A percentile compares a stretch with the other conserved stretches of the same genome.
Evolutionary conservation across 306 rosid species (phyloP).

Genomic region (Alnus rubra): DNA sequence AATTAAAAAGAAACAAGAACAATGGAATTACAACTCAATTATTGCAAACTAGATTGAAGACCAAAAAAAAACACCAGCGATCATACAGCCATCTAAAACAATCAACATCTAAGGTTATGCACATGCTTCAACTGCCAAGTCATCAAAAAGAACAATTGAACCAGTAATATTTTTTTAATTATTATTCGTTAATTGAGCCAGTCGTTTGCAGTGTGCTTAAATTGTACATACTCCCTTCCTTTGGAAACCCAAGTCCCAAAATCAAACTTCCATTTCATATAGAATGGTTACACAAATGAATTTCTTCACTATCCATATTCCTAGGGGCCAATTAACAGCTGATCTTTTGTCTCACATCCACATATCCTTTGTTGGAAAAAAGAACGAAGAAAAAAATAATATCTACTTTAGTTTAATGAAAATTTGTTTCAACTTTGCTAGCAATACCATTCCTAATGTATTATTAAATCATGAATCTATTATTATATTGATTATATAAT

Average conservation of each 20-base stretch:
- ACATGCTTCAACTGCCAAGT: slow-evolving; percentile 2
- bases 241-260: neutral
- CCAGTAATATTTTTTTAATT: neutral
- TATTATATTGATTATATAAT: neutral
- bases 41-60: slow-evolving; percentile 8
- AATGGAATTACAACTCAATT: slow-evolving; percentile 11
- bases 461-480: neutral
- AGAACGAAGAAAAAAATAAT: neutral
- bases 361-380: neutral
- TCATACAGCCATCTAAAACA: slow-evolving; percentile 2
- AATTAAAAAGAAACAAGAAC: slow-evolving; percentile 8
- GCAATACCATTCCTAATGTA: slow-evolving; percentile 10
- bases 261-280: neutral
- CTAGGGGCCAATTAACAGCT: neutral
- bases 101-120: neutral
- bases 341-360: neutral
- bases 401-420: neutral
- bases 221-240: neutral
- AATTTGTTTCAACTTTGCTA: neutral
- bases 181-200: neutral
- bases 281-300: neutral
- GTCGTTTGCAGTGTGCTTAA: no score
- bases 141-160: neutral
- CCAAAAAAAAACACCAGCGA: neutral
- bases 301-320: neutral